Conservation (phyloP, 768 basidiomycete genomes). For the Phanerodontia chrysosporium region DNA sequence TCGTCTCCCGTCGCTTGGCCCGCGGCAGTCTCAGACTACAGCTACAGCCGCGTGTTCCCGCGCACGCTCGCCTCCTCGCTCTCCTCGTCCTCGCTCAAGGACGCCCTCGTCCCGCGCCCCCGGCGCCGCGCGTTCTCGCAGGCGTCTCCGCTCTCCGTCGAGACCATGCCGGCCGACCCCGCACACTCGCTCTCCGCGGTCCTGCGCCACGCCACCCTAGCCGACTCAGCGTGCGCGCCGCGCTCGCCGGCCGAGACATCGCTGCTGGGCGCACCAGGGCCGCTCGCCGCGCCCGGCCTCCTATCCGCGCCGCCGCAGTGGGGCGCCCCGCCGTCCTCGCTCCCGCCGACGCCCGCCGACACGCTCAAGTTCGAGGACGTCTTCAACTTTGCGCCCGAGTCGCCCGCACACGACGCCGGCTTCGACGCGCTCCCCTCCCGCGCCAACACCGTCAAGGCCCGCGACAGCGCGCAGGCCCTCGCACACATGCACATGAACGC, state of each 20-base stretch:
- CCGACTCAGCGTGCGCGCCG: not conserved
- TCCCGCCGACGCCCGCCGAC: not conserved
- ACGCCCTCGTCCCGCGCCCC: conserved; percentile 5
- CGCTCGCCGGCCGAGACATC: not conserved
- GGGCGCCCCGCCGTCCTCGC: not conserved
- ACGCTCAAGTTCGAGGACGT: conserved; percentile 6
- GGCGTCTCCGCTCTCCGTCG: not conserved
- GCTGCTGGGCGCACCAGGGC: not conserved
- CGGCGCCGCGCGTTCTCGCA: not conserved
- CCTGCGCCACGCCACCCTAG: not conserved
- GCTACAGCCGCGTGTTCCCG: not conserved
- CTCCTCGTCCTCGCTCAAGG: conserved; percentile 5
- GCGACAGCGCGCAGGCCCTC: not conserved
- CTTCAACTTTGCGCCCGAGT: conserved; percentile 5
- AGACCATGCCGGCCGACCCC: not conserved
- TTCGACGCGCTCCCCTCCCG: not conserved
- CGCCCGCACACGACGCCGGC: not conserved
- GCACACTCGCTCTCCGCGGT: not conserved
- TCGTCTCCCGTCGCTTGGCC: not conserved
- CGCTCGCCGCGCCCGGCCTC: not conserved
- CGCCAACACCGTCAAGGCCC: not conserved
- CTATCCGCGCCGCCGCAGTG: not conserved
- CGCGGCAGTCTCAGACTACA: not conserved
- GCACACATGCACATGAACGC: too few species aligned
- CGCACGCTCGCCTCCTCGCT: not conserved